phyloP scores from a whole-genome alignment of 495 filamentous ascomycete species.

The Bacidia gigantensis region DNA sequence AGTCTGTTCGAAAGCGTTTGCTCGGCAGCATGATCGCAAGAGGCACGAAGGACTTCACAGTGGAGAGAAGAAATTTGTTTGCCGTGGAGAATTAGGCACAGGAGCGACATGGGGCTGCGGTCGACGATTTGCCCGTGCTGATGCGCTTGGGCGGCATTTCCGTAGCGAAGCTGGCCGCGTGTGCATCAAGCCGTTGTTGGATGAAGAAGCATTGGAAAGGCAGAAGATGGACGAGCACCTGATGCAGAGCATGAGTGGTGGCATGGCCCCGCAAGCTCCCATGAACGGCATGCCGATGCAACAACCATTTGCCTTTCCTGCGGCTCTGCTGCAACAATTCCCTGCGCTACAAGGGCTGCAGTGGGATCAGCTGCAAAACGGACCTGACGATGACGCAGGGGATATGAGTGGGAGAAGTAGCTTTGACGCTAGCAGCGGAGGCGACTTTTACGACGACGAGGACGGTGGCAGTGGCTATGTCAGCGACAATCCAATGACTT shows the following conservation, averaged over 20 bases:
- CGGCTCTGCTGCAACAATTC: constrained; percentile 79
- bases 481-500: constrained; percentile 20
- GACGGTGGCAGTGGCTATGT: constrained; percentile 21
- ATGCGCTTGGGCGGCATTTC: constrained; percentile 94
- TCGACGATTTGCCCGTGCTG: constrained; percentile 83
- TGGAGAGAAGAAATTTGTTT: constrained; percentile 95
- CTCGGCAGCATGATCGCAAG: constrained; percentile 85
- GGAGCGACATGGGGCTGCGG: constrained; percentile 83
- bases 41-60: constrained; percentile 82
- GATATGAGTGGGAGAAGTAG: constrained; percentile 73
- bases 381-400: constrained; percentile 38
- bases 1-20: constrained; percentile 92
- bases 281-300: constrained; percentile 14
- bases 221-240: constrained; percentile 17
- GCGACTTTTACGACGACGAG: constrained; percentile 40
- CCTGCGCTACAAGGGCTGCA: constrained; percentile 74
- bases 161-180: constrained; percentile 86
- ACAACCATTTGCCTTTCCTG: constrained; percentile 60
- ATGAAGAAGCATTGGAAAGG: constrained; percentile 20
- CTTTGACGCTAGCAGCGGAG: constrained; percentile 75
- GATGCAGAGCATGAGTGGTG: constrained; percentile 15
- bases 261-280: constrained; percentile 9
- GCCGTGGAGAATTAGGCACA: constrained; percentile 74
- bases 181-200: constrained; percentile 89
- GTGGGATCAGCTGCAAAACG: constrained; percentile 48